Evolutionary conservation across 495 filamentous ascomycete genomes (phyloP), one percentile per base, ranked within the genome.

Genomic region (Penicillium cosmopolitanum): DNA sequence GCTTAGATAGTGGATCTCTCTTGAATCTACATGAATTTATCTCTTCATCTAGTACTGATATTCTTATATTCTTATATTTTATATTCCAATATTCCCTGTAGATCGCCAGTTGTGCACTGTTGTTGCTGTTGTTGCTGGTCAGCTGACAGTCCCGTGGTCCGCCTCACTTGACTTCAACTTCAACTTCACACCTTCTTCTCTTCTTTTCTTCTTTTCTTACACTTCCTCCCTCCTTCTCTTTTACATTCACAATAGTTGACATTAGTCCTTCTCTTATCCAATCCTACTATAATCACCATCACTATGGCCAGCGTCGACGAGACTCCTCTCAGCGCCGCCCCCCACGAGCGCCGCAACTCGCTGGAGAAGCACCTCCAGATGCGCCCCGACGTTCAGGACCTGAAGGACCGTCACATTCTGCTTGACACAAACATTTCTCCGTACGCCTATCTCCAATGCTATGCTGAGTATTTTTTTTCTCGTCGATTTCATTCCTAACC

Each of bases 291-390:
- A 0, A 7, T 31, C 28, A 48, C 15, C 31, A 35, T 57, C 33
- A 47, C 15, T 21, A 57, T 57, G 50, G 34, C 50, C 40, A 53
- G 31, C 10, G 66, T 79, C 65, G 76, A 80, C 65, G 65, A 76
- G 19, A 71, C 72, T 50, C 66, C 77, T 44, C 65, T 77, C 57
- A 55, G 64, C 16, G 64, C 64, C 42, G 87, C 89, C n/a, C 84
- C 89, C 54, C 77, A 83, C 59, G 87, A 87, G 63, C 88, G 93
- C 65, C 90, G 90, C 73, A 88, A 96, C 77, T 92, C 89, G n/a
- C 85, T 97, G 33, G 91, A 95, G 75, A 91, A 89, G 65, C 90
- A 93, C 66, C 83, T 96, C 57, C 84, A 88, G 67, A 84, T 84
- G 56, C 89, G 92, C 38, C 92, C 92, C 11, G 89, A 93, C 19